Base-by-base conservation (phyloP, 2,329 filamentous ascomycete species). In the Huntiella abstrusa region DNA sequence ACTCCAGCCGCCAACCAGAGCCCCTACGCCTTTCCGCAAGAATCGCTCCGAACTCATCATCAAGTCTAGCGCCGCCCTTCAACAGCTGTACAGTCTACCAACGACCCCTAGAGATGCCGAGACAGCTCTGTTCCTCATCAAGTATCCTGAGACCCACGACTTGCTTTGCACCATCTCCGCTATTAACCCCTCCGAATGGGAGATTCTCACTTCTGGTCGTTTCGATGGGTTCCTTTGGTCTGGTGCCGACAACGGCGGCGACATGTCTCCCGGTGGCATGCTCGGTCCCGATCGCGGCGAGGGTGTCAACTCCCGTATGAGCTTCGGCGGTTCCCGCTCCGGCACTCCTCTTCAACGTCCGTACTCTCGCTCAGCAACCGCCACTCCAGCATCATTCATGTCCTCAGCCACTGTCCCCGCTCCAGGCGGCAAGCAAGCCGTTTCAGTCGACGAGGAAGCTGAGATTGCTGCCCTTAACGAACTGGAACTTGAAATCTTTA, bases 181-280 rank as follows among this genome's bases (percentile, higher is more conserved):
- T 45, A 91, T 96, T 54, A 91, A 81, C 57, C 74, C 78, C 41
- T 82, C 83, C n/a, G 88, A 96, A 61, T 96, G 88, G 88, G 88
- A 95, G 52, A 93, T 96, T 47, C 69, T 96, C 10, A 84, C 81
- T 4, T 95, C 88, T 0, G 88, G 88, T 22, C 81, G 88, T 22
- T 96, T 96, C 55, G 87, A 95, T 57, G 88, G 88, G 3, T 96
- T 96, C 62, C 69, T 95, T 15, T 93, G 88, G 76, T 93, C 85
- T 39, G 88, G 88, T 16, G 85, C 84, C 5, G 87, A 95, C 45
- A 59, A 54, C n/a, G 70, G 73, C 19, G 67, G 69, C 37, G 56
- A 48, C 60, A 60, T 47, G 69, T 57, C 32, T 57, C 59, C 44
- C 68, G 70, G 4, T 72, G 49, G 78, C 73, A 2, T 75, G 75